Conservation (phyloP, 2,329 filamentous ascomycete species). For the Malbranchea zuffiana region DNA sequence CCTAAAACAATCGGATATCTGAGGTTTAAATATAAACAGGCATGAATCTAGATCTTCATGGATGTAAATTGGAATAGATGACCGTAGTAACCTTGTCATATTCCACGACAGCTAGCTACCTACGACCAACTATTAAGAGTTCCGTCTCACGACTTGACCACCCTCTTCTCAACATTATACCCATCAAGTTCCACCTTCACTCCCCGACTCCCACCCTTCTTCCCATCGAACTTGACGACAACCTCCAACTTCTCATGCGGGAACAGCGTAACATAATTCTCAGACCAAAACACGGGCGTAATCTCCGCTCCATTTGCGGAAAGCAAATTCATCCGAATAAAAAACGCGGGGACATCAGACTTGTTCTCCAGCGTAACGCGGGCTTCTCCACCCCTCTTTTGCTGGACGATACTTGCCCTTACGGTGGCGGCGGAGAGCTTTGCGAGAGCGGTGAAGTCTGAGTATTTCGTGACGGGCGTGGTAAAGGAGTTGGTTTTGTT, state of each 20-base stretch:
- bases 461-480: conserved; percentile 45
- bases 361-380: conserved; percentile 42
- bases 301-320: conserved; percentile 33
- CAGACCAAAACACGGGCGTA: conserved; percentile 48
- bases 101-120: too few relatives aligned
- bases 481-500: conserved; percentile 46
- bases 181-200: conserved; percentile 1
- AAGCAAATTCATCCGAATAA: conserved; percentile 43
- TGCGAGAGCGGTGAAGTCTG: conserved; percentile 39
- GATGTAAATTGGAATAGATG: too few relatives aligned
- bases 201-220: not conserved
- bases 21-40: too few relatives aligned
- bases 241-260: conserved; percentile 43
- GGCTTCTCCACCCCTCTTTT: conserved; percentile 12
- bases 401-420: conserved; percentile 17
- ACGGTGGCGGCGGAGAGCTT: conserved; percentile 31
- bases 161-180: conserved; percentile 3
- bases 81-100: too few relatives aligned
- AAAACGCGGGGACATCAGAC: conserved; percentile 45
- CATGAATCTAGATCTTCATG: too few relatives aligned
- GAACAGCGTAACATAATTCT: conserved; percentile 54
- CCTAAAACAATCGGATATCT: too few relatives aligned
- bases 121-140: too few relatives aligned
- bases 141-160: not conserved
- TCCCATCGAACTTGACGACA: conserved; percentile 20